Evolutionary conservation across 2,329 filamentous ascomycete genomes (phyloP), one percentile per base, ranked within the genome.

Genomic region (Botrytis porri): DNA sequence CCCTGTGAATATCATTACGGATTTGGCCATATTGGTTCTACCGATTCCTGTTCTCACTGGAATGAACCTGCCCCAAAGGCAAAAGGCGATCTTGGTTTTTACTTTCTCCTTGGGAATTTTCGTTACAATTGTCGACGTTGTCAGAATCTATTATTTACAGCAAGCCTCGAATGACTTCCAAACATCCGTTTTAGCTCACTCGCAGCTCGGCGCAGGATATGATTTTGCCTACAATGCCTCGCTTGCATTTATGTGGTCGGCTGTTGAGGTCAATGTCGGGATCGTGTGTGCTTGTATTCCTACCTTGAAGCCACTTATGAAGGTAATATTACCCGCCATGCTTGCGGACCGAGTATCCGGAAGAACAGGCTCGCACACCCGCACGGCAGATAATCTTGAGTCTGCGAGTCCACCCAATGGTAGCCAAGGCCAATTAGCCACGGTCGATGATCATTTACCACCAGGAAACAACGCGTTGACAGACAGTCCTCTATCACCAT

Each of bases 251-350:
- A 95, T 97, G 93, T 98, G 95, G 95, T 95, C 93, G 25, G 92
- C 92, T 20, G 90, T 98, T 71, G 95, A 98, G 81, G 94, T 97
- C 79, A 96, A 97, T 76, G 86, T 97, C 1, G 95, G 94, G 29
- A 94, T 98, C 77, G 91, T 94, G 76, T 97, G 93, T 80, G 95
- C 92, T 60, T 97, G 94, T 78, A 92, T 98, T n/a, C 95, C 95
- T 14, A 95, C 92, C 0, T 84, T 98, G 75, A 98, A 98, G 80
- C 95, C 95, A 1, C 84, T 98, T 10, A 90, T 95, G 72, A 88
- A 93, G 76, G 75, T 70, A 4, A 78, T 80, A 41, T 25, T 80
- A 22, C 79, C 79, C 43, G 66, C 76, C 1, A 79, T 80, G 76
- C 76, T 80, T 35, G 76, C 69, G 10, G 77, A 79, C 73, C 76